These are phyloP conservation scores for Gossypium arboreum DNA, from an alignment of 345 rosid genomes.

Conservation along the genomic window DNA sequence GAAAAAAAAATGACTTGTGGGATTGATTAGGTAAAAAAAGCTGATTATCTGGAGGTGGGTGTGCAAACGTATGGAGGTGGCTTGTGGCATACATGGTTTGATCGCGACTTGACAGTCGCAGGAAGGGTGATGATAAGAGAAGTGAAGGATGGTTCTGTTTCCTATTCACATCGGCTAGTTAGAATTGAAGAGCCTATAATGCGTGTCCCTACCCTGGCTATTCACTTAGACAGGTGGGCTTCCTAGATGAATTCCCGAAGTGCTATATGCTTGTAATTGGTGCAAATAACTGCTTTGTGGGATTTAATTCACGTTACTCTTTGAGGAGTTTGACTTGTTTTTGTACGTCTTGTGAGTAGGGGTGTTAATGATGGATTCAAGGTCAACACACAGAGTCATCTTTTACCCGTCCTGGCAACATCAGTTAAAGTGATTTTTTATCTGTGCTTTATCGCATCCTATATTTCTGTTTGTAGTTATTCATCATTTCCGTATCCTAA, in stretches of 20 bases:
- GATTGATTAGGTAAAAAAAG: conserved; percentile 58
- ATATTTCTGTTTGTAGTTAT: not conserved
- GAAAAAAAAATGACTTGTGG: conserved; percentile 16
- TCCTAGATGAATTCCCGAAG: not conserved
- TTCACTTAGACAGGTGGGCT: conserved; percentile 82
- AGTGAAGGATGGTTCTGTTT: conserved; percentile 49
- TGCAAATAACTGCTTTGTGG: not conserved
- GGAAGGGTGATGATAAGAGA: conserved; percentile 76
- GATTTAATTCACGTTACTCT: conserved; percentile 12
- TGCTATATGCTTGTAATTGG: not conserved
- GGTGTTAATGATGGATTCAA: conserved; percentile 87
- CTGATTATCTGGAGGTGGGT: conserved; percentile 83
- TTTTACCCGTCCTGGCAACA: conserved; percentile 84
- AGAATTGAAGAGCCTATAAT: conserved; percentile 81
- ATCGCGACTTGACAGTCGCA: conserved; percentile 92
- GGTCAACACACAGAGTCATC: conserved; percentile 84
- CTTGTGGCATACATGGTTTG: conserved; percentile 97
- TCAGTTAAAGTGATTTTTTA: conserved; percentile 62
- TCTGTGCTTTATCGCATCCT: not conserved
- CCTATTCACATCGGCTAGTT: conserved; percentile 67
- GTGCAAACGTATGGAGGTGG: conserved; percentile 96
- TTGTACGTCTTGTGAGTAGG: conserved; percentile 36
- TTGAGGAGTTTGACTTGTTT: not conserved
- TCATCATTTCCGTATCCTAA: not conserved
- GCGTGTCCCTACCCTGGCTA: conserved; percentile 93